Conservation (phyloP, 2,329 filamentous ascomycete genomes). For the Cyphellophora attinorum region DNA sequence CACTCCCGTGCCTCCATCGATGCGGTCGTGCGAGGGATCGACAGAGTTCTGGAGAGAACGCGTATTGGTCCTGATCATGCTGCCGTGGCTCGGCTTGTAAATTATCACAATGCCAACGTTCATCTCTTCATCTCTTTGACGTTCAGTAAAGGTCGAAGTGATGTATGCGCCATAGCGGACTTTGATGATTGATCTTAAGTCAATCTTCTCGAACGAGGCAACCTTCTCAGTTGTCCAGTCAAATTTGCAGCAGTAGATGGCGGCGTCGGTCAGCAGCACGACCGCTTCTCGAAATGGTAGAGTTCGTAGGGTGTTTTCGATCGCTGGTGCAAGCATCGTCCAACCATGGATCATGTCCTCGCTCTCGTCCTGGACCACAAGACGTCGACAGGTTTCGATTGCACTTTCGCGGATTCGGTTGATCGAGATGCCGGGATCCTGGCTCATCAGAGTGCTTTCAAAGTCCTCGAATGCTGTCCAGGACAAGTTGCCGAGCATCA, state of each 20-base stretch:
- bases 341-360: conserved; percentile 85
- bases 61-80: conserved; percentile 74
- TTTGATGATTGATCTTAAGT: conserved; percentile 60
- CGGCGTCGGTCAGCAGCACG: conserved; percentile 72
- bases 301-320: conserved; percentile 58
- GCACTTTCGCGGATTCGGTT: conserved; percentile 76
- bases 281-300: conserved; percentile 81
- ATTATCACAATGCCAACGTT: conserved; percentile 78
- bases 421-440: conserved; percentile 83
- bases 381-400: conserved; percentile 77
- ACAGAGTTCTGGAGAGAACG: conserved; percentile 57
- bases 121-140: conserved; percentile 64
- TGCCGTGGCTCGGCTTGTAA: conserved; percentile 62
- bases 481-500: conserved; percentile 79
- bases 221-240: conserved; percentile 96
- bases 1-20: conserved; percentile 29
- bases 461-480: conserved; percentile 87
- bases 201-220: conserved; percentile 78
- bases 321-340: conserved; percentile 71
- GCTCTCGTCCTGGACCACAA: conserved; percentile 71
- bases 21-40: conserved; percentile 27
- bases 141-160: conserved; percentile 70
- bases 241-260: conserved; percentile 80
- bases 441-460: conserved; percentile 83
- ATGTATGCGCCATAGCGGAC: conserved; percentile 82